Conservation (phyloP, 257 asterid species). For the Scutellaria baicalensis region DNA sequence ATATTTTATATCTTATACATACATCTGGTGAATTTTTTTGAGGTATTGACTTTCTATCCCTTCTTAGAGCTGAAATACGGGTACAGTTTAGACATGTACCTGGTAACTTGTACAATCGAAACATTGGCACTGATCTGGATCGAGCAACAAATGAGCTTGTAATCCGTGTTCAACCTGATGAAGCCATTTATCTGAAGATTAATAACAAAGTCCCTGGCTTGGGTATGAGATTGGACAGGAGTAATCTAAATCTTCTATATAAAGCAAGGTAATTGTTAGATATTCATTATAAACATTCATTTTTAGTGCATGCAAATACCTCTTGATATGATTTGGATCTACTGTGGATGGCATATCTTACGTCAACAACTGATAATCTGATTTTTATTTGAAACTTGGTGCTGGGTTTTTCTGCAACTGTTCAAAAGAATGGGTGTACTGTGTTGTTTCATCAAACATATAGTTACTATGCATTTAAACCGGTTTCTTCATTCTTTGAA, state of each 20-base stretch:
- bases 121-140: constrained; percentile 72
- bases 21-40: too few relatives aligned
- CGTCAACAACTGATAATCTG: background rate
- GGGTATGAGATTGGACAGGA: constrained; percentile 85
- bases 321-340: background rate
- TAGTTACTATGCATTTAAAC: background rate
- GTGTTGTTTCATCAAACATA: background rate
- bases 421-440: background rate
- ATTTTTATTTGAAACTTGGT: background rate
- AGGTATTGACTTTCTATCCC: background rate
- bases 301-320: background rate
- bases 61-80: constrained; percentile 75
- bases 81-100: constrained; percentile 97
- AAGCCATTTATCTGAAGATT: constrained; percentile 80
- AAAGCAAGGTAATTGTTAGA: constrained; percentile 62
- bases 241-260: constrained; percentile 89
- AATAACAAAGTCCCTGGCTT: constrained; percentile 96
- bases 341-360: background rate
- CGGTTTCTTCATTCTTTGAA: background rate
- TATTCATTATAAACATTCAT: constrained; percentile 3
- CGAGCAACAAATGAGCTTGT: constrained; percentile 93
- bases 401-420: background rate
- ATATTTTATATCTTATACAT: background rate
- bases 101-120: constrained; percentile 70
- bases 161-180: constrained; percentile 97